A percentile compares a stretch with the other conserved stretches of the same genome.
These are phyloP conservation scores for Holtermannia corniformis DNA, from an alignment of 768 basidiomycete genomes.

Conservation along the genomic window DNA sequence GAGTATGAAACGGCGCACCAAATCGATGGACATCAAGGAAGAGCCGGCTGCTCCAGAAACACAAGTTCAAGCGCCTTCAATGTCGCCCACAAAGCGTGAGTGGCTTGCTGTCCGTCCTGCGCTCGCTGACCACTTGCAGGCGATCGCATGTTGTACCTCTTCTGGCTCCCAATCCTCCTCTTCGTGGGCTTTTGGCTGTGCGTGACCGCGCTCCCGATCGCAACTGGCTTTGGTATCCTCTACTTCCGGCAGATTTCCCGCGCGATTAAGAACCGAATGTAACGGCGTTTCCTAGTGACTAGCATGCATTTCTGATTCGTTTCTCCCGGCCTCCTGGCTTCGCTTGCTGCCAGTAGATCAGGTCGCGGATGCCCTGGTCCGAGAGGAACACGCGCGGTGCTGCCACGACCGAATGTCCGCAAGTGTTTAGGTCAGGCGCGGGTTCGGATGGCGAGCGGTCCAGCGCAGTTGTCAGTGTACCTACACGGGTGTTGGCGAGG, in stretches of 20 bases:
- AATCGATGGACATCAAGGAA: neutral
- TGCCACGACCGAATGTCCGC: too few relatives aligned
- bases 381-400: too few relatives aligned
- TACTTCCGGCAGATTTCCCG: slow-evolving; percentile 26
- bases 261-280: slow-evolving; percentile 25
- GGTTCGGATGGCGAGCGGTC: too few relatives aligned
- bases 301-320: slow-evolving; percentile 1
- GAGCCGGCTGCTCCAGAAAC: neutral
- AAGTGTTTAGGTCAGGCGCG: too few relatives aligned
- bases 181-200: slow-evolving; percentile 35
- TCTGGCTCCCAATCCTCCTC: slow-evolving; percentile 42
- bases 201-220: slow-evolving; percentile 31
- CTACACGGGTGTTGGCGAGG: too few relatives aligned
- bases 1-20: neutral
- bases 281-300: too few relatives aligned
- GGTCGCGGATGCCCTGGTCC: too few relatives aligned
- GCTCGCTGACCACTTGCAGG: slow-evolving; percentile 6
- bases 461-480: too few relatives aligned
- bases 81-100: neutral
- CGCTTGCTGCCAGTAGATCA: too few relatives aligned
- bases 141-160: slow-evolving; percentile 42
- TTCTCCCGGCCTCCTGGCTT: neutral
- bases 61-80: too few relatives aligned
- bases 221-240: slow-evolving; percentile 26
- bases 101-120: neutral